Conservation (phyloP, 495 filamentous ascomycete genomes). For the Thermochaetoides thermophila region DNA sequence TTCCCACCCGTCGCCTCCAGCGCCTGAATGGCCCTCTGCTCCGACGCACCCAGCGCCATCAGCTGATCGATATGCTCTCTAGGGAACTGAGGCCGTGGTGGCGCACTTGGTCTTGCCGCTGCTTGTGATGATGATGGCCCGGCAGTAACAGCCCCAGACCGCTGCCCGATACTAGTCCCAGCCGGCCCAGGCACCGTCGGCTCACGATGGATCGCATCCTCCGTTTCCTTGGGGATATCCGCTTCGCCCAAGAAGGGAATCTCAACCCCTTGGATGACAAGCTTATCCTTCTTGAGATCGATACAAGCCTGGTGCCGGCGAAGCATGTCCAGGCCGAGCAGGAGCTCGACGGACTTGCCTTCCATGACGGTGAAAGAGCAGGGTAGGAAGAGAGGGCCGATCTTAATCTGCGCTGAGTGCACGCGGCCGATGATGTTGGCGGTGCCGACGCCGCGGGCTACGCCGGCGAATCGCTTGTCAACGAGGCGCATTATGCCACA, state of each 20-base stretch:
- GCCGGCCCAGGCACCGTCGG: conserved; percentile 74
- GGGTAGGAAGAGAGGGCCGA: conserved; percentile 72
- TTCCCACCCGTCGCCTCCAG: conserved; percentile 74
- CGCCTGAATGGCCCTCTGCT: conserved; percentile 62
- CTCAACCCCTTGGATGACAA: conserved; percentile 76
- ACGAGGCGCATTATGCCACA: conserved; percentile 98
- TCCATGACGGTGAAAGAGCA: conserved; percentile 99
- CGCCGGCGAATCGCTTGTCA: conserved; percentile 78
- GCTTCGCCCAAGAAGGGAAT: conserved; percentile 83
- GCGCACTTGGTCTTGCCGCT: conserved; percentile 1
- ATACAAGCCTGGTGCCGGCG: conserved; percentile 87
- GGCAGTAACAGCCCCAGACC: conserved; percentile 67
- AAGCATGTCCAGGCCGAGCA: conserved; percentile 91
- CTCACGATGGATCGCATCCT: conserved; percentile 60
- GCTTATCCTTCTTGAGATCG: conserved; percentile 62
- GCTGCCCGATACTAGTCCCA: conserved; percentile 70
- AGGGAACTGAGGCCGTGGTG: conserved; percentile 30
- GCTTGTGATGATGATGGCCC: conserved; percentile 20
- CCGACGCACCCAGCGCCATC: conserved; percentile 62
- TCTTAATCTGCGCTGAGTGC: conserved; percentile 83
- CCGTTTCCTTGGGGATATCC: conserved; percentile 73
- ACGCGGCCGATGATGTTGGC: conserved; percentile 90
- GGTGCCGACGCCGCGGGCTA: conserved; percentile 85
- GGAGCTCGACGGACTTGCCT: conserved; percentile 89
- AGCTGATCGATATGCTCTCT: conserved; percentile 54